These are phyloP conservation scores for Rhizopogon salebrosus DNA, from an alignment of 768 basidiomycete species.

Conservation along the genomic window DNA sequence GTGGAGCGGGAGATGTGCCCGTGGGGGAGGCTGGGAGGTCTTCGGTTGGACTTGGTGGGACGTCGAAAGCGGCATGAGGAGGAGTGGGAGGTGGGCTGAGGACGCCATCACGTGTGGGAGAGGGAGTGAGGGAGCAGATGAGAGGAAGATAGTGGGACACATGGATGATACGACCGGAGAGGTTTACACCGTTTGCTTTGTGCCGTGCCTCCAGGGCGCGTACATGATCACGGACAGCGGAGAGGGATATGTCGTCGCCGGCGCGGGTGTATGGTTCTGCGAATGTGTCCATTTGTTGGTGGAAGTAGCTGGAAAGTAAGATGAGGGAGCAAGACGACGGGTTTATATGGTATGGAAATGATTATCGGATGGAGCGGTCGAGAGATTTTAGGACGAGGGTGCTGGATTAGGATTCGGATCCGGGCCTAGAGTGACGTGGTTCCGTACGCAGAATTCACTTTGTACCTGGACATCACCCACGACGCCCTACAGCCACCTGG, in stretches of 20 bases:
- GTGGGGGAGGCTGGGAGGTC: slow-evolving; percentile 13
- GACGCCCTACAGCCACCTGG: too few relatives aligned
- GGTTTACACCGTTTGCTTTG: slow-evolving; percentile 58
- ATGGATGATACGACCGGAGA: slow-evolving; percentile 88
- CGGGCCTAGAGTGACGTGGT: too few relatives aligned
- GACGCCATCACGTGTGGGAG: slow-evolving; percentile 38
- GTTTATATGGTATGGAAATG: too few relatives aligned
- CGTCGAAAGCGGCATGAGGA: slow-evolving; percentile 50
- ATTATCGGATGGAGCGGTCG: too few relatives aligned
- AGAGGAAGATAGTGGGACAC: slow-evolving; percentile 89
- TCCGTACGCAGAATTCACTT: too few relatives aligned
- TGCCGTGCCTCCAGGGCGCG: slow-evolving; percentile 68
- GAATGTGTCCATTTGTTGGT: slow-evolving; percentile 60
- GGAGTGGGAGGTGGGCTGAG: slow-evolving; percentile 78
- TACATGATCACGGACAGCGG: slow-evolving; percentile 72
- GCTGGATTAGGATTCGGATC: too few relatives aligned
- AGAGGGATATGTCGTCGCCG: slow-evolving; percentile 63
- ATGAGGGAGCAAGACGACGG: too few relatives aligned
- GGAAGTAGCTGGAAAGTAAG: neutral
- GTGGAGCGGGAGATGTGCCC: slow-evolving; percentile 4
- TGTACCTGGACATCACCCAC: too few relatives aligned
- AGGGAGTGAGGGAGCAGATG: slow-evolving; percentile 48
- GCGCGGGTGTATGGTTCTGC: slow-evolving; percentile 61
- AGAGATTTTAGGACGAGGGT: too few relatives aligned
- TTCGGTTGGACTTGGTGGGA: slow-evolving; percentile 30